Conservation (phyloP, 2,329 filamentous ascomycete species). For the Knoxdaviesia capensis region DNA sequence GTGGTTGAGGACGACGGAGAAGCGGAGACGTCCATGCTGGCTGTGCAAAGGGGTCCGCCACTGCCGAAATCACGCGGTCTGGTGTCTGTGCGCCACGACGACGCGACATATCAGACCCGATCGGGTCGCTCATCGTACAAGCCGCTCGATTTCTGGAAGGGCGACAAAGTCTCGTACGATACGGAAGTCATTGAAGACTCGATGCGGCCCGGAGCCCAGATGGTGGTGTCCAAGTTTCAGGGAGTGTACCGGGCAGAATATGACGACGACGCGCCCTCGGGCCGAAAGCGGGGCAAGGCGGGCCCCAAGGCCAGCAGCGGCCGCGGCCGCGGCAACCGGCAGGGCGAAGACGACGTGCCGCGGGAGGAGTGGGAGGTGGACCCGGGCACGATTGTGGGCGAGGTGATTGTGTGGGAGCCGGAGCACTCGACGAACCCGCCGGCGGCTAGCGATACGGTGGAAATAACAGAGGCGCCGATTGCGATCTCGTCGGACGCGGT, state of each 20-base stretch:
- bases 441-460: conserved; percentile 31
- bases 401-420: conserved; percentile 43
- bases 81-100: conserved; percentile 27
- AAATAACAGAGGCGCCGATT: conserved; percentile 31
- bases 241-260: conserved; percentile 60
- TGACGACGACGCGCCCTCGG: conserved; percentile 13
- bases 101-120: conserved; percentile 35
- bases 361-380: conserved; percentile 52
- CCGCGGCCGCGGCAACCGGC: not conserved
- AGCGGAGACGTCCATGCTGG: conserved; percentile 24
- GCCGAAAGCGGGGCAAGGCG: conserved; percentile 8
- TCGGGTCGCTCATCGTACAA: conserved; percentile 61
- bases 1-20: conserved; percentile 12
- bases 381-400: conserved; percentile 42
- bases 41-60: conserved; percentile 32
- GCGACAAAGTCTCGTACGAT: conserved; percentile 38
- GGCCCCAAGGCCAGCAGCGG: not conserved
- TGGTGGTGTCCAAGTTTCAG: conserved; percentile 51
- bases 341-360: conserved; percentile 21
- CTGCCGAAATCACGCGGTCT: conserved; percentile 33
- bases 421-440: conserved; percentile 33
- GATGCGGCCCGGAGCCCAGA: conserved; percentile 18
- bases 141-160: conserved; percentile 72
- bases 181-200: conserved; percentile 13
- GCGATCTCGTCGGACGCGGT: conserved; percentile 36